Evolutionary conservation across 345 rosid species (phyloP).

Genomic region (Lepidium africanum): DNA sequence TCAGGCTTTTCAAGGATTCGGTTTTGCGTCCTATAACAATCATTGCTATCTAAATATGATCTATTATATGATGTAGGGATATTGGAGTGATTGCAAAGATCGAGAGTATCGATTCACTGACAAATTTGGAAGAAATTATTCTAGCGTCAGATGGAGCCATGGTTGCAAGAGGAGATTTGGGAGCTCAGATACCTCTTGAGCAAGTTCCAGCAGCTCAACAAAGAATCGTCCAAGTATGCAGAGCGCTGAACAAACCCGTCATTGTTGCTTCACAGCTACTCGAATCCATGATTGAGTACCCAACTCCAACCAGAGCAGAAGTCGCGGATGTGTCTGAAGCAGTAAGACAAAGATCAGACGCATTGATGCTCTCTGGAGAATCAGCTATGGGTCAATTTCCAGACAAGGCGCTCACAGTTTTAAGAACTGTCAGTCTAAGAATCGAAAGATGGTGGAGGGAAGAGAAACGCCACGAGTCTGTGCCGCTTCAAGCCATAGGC

Average conservation of each 20-base stretch:
- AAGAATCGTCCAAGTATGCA: conserved; percentile 75
- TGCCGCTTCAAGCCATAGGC: conserved; percentile 65
- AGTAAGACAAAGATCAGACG: conserved; percentile 96
- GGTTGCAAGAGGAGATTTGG: conserved; percentile 99
- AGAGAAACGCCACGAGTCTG: conserved; percentile 75
- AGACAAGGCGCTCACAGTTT: conserved; percentile 88
- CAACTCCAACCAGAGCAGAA: conserved; percentile 99
- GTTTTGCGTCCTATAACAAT: neutral
- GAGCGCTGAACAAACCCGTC: conserved; percentile 88
- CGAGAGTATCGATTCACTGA: conserved; percentile 88
- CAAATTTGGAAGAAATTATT: conserved; percentile 83
- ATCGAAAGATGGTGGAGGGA: conserved; percentile 99
- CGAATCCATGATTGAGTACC: conserved; percentile 98
- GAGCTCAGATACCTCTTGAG: conserved; percentile 94
- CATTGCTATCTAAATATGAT: neutral
- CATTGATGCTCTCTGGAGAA: conserved; percentile 97
- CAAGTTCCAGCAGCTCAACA: conserved; percentile 98
- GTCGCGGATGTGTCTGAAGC: conserved; percentile 99
- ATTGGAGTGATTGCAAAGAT: conserved; percentile 91
- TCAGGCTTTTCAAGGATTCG: neutral
- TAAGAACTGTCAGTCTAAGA: conserved; percentile 86
- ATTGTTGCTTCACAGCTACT: conserved; percentile 95
- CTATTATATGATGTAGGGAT: conserved; percentile 41
- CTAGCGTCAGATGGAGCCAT: conserved; percentile 97
- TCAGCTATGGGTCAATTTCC: conserved; percentile 99